A percentile compares a stretch with the other conserved stretches of the same genome.
Evolutionary conservation across 1,284 basidiomycete genomes (phyloP).

Genomic region (Austroboletus novae-zelandiae): DNA sequence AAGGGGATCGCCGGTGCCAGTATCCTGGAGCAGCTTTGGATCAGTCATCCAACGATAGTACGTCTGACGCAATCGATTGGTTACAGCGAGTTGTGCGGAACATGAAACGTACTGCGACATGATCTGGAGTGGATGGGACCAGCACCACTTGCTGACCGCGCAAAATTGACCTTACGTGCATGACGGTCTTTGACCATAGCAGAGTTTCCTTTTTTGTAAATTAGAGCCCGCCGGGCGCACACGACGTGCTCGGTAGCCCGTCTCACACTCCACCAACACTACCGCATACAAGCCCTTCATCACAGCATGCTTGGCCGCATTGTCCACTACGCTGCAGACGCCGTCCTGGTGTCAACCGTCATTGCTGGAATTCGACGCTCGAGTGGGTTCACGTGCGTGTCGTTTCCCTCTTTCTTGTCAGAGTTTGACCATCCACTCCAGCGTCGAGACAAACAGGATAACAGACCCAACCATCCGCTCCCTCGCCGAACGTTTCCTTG

Average conservation of each 20-base stretch:
- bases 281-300: background rate
- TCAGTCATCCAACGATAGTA: slow-evolving; percentile 94
- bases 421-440: slow-evolving; percentile 32
- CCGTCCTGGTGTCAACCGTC: slow-evolving; percentile 83
- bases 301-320: slow-evolving; percentile 74
- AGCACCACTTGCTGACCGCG: slow-evolving; percentile 62
- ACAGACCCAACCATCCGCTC: slow-evolving; percentile 74
- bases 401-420: slow-evolving; percentile 5
- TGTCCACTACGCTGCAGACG: slow-evolving; percentile 84
- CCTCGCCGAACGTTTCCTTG: slow-evolving; percentile 79
- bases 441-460: slow-evolving; percentile 67
- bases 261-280: background rate
- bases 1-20: slow-evolving; percentile 80
- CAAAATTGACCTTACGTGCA: slow-evolving; percentile 41
- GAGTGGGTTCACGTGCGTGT: slow-evolving; percentile 83
- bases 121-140: slow-evolving; percentile 70
- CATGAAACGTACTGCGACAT: slow-evolving; percentile 51
- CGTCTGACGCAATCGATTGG: slow-evolving; percentile 43
- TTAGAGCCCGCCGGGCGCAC: slow-evolving; percentile 1
- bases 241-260: background rate
- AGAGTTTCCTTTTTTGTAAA: slow-evolving; percentile 19
- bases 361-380: slow-evolving; percentile 90
- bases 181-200: slow-evolving; percentile 9
- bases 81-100: background rate
- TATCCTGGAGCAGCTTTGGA: slow-evolving; percentile 71